Evolutionary conservation across 768 basidiomycete genomes (phyloP).

Genomic region (Termitomyces sp.): DNA sequence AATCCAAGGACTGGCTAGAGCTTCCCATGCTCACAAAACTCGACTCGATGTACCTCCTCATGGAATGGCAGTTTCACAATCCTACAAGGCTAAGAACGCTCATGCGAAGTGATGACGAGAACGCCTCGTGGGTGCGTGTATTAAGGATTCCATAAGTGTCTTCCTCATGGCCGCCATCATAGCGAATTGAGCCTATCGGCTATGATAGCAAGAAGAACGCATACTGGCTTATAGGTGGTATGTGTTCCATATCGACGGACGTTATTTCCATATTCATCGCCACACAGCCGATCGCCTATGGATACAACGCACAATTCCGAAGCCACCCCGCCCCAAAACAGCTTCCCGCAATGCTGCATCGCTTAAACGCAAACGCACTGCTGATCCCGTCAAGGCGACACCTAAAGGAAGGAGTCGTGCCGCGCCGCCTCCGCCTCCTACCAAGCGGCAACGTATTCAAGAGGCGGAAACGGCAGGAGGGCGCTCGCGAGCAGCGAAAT

Average conservation of each 20-base stretch:
- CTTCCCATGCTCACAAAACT: conserved; percentile 69
- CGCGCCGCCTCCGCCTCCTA: conserved; percentile 2
- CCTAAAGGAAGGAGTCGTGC: conserved; percentile 11
- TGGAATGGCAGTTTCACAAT: conserved; percentile 88
- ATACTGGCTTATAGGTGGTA: conserved; percentile 84
- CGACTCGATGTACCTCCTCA: conserved; percentile 64
- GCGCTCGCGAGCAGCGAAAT: conserved; percentile 60
- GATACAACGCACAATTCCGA: conserved; percentile 63
- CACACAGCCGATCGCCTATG: conserved; percentile 71
- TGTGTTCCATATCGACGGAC: conserved; percentile 14
- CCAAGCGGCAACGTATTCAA: conserved; percentile 19
- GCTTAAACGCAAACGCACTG: conserved; percentile 34
- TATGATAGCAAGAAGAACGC: conserved; percentile 75
- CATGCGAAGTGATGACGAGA: conserved; percentile 78
- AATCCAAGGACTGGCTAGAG: conserved; percentile 62
- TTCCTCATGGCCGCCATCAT: conserved; percentile 3
- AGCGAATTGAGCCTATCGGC: conserved; percentile 85
- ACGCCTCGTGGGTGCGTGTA: conserved; percentile 66
- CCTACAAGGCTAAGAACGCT: conserved; percentile 58
- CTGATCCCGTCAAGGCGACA: conserved; percentile 5
- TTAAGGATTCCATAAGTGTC: background rate
- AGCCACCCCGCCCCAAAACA: conserved; percentile 24
- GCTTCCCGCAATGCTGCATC: conserved; percentile 28
- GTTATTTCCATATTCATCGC: background rate
- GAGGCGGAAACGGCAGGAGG: conserved; percentile 20